Evolutionary conservation across 768 basidiomycete species (phyloP).

Genomic region (Hysterangium stoloniferum): DNA sequence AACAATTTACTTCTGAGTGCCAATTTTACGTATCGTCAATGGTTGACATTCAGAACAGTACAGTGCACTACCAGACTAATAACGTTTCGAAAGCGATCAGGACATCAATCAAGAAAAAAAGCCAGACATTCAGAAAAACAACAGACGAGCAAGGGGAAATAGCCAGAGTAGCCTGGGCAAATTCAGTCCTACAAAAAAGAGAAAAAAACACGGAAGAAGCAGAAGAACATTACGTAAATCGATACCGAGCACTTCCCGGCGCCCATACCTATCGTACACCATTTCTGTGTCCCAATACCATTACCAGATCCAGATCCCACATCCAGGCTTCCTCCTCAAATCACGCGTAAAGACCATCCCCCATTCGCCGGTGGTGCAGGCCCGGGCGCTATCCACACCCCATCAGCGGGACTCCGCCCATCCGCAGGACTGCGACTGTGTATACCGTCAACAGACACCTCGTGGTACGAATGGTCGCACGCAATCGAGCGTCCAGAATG

Average conservation of each 20-base stretch:
- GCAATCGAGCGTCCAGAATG: conserved; percentile 80
- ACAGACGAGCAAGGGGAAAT: conserved; percentile 3
- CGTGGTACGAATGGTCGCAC: conserved; percentile 73
- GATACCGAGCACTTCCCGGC: background rate
- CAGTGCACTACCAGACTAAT: conserved; percentile 3
- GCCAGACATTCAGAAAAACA: background rate
- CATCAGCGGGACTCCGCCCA: conserved; percentile 42
- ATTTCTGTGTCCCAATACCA: background rate
- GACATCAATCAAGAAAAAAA: conserved; percentile 1
- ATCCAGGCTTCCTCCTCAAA: conserved; percentile 34
- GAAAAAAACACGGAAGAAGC: conserved; percentile 1
- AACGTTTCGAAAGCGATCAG: conserved; percentile 6
- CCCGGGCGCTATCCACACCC: conserved; percentile 66
- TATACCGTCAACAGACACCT: conserved; percentile 53
- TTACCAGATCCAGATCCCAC: background rate
- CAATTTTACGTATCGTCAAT: too few species aligned
- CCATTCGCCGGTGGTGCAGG: too few species aligned
- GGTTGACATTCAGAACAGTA: too few species aligned
- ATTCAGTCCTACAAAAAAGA: background rate
- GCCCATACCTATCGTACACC: conserved; percentile 1
- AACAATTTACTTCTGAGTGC: too few species aligned
- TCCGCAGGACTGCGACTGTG: conserved; percentile 35
- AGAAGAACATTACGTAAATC: background rate
- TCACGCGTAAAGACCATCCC: conserved; percentile 74
- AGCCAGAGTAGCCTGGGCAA: background rate